Base-by-base conservation (phyloP, 2,329 filamentous ascomycete species). In the Hirsutella rhossiliensis region DNA sequence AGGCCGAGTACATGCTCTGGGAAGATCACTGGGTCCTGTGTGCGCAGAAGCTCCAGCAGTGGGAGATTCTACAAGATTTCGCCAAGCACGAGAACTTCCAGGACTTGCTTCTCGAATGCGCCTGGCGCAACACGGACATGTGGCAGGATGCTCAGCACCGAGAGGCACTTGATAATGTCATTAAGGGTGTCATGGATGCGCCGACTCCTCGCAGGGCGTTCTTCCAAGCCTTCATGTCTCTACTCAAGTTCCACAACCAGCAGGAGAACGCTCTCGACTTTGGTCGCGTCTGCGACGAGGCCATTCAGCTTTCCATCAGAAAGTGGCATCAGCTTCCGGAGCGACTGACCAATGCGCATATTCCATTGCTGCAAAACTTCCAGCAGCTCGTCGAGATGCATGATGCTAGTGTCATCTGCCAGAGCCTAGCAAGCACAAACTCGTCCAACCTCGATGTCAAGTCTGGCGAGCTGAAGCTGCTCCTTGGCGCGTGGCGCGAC, bases 251-350 rank as follows among this genome's bases (percentile, higher is more conserved):
- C 50, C 90, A 97, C 63, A 84, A 87, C 54, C 90, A 94, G 65
- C 81, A 85, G 50, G 90, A 97, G 60, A 75, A 75, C 5, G 52
- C 76, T 15, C 75, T 75, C 36, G 90, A 97, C 43, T 97, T 98
- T 63, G 84, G 83, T 49, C 80, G 87, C 45, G 78, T 94, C 19
- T 95, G 89, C 56, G 92, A 99, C 55, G 94, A 98, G 64, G 90
- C 92, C 3, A 96, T 97, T 43, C 92, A 99, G 62, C 71, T 98
- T 11, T 94, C 90, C 0, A 95, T 99, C 53, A 77, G 92, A 48
- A 98, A 98, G 63, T 99, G 92, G 92, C 89, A 98, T 62, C 94
- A 98, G 62, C 73, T 98, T n/a, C 92, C 92, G 1, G 84, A 82
- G 57, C 82, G 85, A 38, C 84, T 97, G 50, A 98, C 92, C 1